Evolutionary conservation across 116 monocot genomes (phyloP).

Genomic region (Papilionanthe hybrid): DNA sequence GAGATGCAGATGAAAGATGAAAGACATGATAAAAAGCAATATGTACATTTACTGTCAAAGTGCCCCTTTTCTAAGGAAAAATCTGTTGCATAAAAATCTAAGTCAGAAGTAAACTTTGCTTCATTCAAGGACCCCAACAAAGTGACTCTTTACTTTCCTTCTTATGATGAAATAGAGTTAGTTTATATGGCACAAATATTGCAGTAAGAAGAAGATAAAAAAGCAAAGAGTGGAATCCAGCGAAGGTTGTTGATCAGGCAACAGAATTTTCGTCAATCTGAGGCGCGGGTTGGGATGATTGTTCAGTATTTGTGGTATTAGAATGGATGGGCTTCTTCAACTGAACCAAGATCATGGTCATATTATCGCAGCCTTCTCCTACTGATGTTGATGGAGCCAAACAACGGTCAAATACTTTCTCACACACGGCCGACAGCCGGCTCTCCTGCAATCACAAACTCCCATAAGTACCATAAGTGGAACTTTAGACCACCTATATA

Average conservation of each 20-base stretch:
- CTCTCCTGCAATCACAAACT: slow-evolving; percentile 9
- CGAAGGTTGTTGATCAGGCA: neutral
- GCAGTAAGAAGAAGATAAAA: neutral
- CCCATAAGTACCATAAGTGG: neutral
- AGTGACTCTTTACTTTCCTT: too few species aligned
- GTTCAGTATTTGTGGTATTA: neutral
- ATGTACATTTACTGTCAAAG: too few species aligned
- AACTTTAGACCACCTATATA: too few species aligned
- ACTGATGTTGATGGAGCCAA: slow-evolving; percentile 39
- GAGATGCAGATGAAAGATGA: too few species aligned
- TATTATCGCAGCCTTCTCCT: slow-evolving; percentile 58
- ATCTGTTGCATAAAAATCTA: too few species aligned
- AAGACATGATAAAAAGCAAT: too few species aligned
- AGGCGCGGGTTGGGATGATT: neutral
- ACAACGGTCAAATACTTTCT: slow-evolving; percentile 31
- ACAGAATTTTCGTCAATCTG: neutral
- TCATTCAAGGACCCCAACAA: too few species aligned
- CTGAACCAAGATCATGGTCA: slow-evolving; percentile 55
- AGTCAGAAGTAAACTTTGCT: too few species aligned
- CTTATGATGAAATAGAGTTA: too few species aligned
- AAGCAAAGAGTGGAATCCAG: neutral
- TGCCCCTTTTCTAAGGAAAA: too few species aligned
- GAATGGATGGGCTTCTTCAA: slow-evolving; percentile 28
- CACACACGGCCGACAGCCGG: slow-evolving; percentile 22
- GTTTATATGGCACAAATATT: too few species aligned